Evolutionary conservation across 768 basidiomycete species (phyloP).

Genomic region (Phaeotremella fagi): DNA sequence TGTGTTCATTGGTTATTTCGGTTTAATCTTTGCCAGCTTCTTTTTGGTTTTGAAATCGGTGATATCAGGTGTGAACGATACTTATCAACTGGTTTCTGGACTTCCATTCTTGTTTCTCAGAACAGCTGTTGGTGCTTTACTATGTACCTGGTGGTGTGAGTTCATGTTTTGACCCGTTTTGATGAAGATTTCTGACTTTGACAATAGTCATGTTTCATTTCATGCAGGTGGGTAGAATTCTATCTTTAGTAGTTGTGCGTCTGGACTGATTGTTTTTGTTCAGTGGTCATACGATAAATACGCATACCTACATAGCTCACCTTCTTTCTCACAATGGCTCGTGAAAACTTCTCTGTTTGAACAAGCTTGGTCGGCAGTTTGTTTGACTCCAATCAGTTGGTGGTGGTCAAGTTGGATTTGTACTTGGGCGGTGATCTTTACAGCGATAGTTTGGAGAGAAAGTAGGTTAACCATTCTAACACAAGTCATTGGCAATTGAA

Average conservation of each 20-base stretch:
- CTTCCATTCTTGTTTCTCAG: conserved; percentile 48
- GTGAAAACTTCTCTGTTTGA: conserved; percentile 58
- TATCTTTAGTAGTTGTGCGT: neutral
- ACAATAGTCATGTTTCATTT: conserved; percentile 55
- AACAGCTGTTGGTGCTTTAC: conserved; percentile 47
- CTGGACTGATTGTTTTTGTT: neutral
- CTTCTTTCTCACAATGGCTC: conserved; percentile 55
- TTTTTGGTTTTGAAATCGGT: conserved; percentile 37
- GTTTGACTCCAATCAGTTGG: conserved; percentile 56
- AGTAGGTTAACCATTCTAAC: conserved; percentile 49
- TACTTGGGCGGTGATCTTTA: conserved; percentile 38
- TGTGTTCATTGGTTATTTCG: conserved; percentile 48
- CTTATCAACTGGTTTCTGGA: conserved; percentile 18
- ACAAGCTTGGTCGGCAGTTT: conserved; percentile 56
- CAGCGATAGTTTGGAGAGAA: conserved; percentile 47
- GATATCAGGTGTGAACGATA: conserved; percentile 6
- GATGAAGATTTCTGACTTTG: neutral
- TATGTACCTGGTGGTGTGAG: conserved; percentile 57
- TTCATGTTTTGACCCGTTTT: conserved; percentile 2
- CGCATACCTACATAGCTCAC: conserved; percentile 34
- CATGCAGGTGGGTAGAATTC: conserved; percentile 48
- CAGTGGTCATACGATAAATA: conserved; percentile 60
- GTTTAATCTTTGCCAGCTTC: conserved; percentile 45
- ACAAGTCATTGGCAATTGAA: neutral
- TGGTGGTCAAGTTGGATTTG: conserved; percentile 57